Base-by-base conservation (phyloP, 306 rosid genomes). In the Begonia peltatifolia region DNA sequence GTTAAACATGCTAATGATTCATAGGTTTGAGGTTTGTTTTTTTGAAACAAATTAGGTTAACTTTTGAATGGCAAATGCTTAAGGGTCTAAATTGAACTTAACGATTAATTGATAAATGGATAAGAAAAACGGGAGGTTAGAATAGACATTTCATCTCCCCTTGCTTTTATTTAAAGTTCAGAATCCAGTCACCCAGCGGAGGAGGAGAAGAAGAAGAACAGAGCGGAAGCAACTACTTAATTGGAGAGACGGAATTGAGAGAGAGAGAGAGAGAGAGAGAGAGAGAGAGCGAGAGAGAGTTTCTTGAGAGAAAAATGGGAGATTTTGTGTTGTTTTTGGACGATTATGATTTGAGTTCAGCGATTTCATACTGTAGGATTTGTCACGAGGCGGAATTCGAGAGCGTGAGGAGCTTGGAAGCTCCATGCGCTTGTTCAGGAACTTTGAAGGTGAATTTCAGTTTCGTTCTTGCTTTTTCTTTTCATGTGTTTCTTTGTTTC, bases 391-490 rank as follows among this genome's bases (percentile, higher is more conserved):
- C 80, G 47, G 92, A 83, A 41, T 74, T 77, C 53, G 95, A 80
- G 59, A 80, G 66, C 67, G 54, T 71, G 13, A 52, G 56, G 44
- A 76, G 56, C 68, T 69, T 92, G 63, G 99, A 92, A 77, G 77
- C 96, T 64, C 96, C 99, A 41, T 92, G 99, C 64, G 70, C 99
- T 66, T 92, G 99, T 74, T 92, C 99, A 18, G 99, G 96, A 9
- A 92, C 96, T 22, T 81, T 83, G 53, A 81, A 86, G 99, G 99
- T 83, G 47, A 67, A 68, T n/a, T 44, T 44, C 12, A 20, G 10
- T 8, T 22, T 54, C 9, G 15, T 61, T 47, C 42, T 54, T 38
- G 2, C 16, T 49, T 23, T 43, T 25, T 46, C 61, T 23, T 44
- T 12, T 58, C 16, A 18, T 22, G 38, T 3, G 10, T 14, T 1